Evolutionary conservation across 371 early-diverging fungal species (phyloP), one percentile per base, ranked within the genome.

Genomic region (Cokeromyces recurvatus): DNA sequence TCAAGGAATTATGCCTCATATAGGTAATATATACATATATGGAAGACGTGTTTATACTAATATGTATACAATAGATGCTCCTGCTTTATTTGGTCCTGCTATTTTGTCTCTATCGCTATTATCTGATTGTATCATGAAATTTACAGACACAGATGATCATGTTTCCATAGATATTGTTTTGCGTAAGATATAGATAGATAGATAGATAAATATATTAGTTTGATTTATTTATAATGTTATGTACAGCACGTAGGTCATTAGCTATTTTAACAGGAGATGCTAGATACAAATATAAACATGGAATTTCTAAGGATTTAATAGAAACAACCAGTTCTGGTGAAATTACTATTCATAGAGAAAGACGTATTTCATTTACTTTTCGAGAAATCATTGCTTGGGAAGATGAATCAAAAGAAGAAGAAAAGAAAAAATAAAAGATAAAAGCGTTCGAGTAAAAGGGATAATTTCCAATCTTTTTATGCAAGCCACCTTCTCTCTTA

Each of bases 61-160:
- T n/a, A n/a, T n/a, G n/a, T n/a, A n/a, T n/a, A n/a, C n/a, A 57
- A 55, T 62, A 55, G 86, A 86, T 61, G 79, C 81, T 9, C 73
- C 84, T 14, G 68, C 71, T 31, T 29, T 81, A 5, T 89, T 89
- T 68, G 89, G 89, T 0, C 69, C 76, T 12, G 62, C 63, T 6
- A 82, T 89, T 23, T 56, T 79, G 5, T 81, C 85, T 2, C 57
- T 89, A 12, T 86, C 86, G 0, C 53, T 89, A 19, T 50, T 81
- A n/a, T 79, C 83, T 10, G 61, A 77, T 20, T 86, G 89, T 53
- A 55, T 86, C 32, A 87, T 89, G 82, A 77, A 59, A 36, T 87
- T 89, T 42, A 65, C 55, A 29, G 3, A 60, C 61, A 3, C 50
- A 67, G 0, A 52, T 46, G 4, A 46, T 4, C 34, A 65, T 7